These are phyloP conservation scores for Serendipita sp. DNA, from an alignment of 768 basidiomycete species.

Conservation along the genomic window DNA sequence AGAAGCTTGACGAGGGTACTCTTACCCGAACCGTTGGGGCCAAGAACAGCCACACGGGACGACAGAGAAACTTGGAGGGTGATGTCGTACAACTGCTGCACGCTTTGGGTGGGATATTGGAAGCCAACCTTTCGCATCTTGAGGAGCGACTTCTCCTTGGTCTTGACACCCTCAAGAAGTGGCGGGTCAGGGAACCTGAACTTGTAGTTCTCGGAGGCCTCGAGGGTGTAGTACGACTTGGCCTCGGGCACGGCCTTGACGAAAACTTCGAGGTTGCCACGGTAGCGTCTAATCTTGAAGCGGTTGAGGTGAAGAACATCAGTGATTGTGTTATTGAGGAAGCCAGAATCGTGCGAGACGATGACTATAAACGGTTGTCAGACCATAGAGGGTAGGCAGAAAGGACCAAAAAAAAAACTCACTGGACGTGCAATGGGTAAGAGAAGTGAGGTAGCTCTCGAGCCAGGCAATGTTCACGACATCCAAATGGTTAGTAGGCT, in stretches of 20 bases:
- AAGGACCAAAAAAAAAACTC: conserved; percentile 20
- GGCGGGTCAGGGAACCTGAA: conserved; percentile 97
- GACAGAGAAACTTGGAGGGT: conserved; percentile 94
- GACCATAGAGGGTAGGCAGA: conserved; percentile 6
- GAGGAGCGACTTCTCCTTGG: conserved; percentile 91
- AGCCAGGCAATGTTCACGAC: conserved; percentile 97
- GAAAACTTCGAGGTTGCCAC: conserved; percentile 89
- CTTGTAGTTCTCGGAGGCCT: conserved; percentile 92
- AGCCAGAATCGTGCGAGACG: conserved; percentile 93
- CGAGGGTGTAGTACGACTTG: conserved; percentile 93
- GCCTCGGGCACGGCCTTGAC: conserved; percentile 92
- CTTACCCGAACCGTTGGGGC: conserved; percentile 98
- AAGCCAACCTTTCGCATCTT: conserved; percentile 98
- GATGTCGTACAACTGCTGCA: conserved; percentile 89
- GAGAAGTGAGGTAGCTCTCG: conserved; percentile 76
- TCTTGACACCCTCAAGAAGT: conserved; percentile 98
- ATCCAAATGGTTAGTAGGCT: conserved; percentile 94
- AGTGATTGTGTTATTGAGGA: conserved; percentile 97
- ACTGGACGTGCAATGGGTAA: conserved; percentile 88
- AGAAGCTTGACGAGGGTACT: conserved; percentile 93
- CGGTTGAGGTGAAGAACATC: conserved; percentile 96
- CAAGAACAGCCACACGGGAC: conserved; percentile 95
- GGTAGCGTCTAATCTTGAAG: conserved; percentile 93
- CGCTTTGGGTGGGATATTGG: conserved; percentile 78
- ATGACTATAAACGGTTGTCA: conserved; percentile 42